Evolutionary conservation across 352 stramenopile species (phyloP).

Genomic region (Pythium periplocum): DNA sequence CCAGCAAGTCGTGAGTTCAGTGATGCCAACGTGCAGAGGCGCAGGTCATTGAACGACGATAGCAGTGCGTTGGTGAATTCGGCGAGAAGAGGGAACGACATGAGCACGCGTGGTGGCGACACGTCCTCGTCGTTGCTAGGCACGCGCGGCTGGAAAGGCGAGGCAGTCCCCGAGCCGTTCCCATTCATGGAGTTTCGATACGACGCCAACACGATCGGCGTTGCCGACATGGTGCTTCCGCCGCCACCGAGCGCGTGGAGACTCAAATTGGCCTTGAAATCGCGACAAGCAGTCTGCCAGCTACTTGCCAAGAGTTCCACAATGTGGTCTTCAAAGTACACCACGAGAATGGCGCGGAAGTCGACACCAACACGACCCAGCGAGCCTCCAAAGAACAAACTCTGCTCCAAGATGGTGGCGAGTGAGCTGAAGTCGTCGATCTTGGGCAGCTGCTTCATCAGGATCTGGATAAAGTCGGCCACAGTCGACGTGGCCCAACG

Average conservation of each 20-base stretch:
- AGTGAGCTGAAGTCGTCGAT: constrained; percentile 81
- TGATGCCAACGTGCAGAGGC: constrained; percentile 63
- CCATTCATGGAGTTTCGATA: constrained; percentile 38
- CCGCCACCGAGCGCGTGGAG: constrained; percentile 29
- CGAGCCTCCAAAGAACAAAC: constrained; percentile 80
- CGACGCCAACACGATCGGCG: constrained; percentile 63
- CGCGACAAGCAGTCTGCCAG: constrained; percentile 48
- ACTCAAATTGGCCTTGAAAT: constrained; percentile 58
- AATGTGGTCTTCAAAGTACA: constrained; percentile 82
- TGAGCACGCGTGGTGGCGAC: constrained; percentile 68
- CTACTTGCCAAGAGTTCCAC: constrained; percentile 53
- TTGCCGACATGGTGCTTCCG: constrained; percentile 22
- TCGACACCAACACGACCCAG: constrained; percentile 77
- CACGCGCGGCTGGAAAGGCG: background rate
- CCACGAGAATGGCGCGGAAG: constrained; percentile 73
- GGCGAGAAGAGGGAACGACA: constrained; percentile 82
- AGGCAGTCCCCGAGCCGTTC: background rate
- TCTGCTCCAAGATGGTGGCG: constrained; percentile 76
- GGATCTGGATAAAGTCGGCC: constrained; percentile 71
- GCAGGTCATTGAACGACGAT: constrained; percentile 80
- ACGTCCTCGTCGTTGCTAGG: constrained; percentile 32
- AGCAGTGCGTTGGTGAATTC: constrained; percentile 83
- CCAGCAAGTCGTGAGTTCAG: constrained; percentile 49
- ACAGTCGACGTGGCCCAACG: constrained; percentile 78
- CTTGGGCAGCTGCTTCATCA: constrained; percentile 81